Percentiles rank a stretch among this genome's conserved stretches.
These are phyloP conservation scores for Pholiota microspora DNA, from an alignment of 768 basidiomycete species.

Conservation along the genomic window DNA sequence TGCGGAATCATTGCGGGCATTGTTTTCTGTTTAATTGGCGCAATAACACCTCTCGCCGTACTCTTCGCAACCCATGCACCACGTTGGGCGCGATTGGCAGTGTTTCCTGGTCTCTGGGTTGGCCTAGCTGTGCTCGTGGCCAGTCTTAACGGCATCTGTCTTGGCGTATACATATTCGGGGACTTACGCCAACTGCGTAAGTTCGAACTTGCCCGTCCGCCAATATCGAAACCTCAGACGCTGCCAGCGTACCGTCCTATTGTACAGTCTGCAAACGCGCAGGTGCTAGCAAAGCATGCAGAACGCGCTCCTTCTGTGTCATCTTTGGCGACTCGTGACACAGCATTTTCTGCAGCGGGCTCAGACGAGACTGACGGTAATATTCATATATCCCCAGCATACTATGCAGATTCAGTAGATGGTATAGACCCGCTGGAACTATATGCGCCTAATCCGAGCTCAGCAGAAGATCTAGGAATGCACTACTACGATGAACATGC, in stretches of 20 bases:
- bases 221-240: slow-evolving; percentile 51
- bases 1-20: slow-evolving; percentile 69
- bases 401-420: slow-evolving; percentile 36
- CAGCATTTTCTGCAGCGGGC: slow-evolving; percentile 4
- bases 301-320: slow-evolving; percentile 7
- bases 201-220: slow-evolving; percentile 73
- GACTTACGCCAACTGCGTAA: slow-evolving; percentile 76
- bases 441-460: neutral
- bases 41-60: slow-evolving; percentile 43
- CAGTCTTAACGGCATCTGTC: slow-evolving; percentile 70
- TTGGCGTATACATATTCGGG: slow-evolving; percentile 79
- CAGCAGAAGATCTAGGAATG: neutral
- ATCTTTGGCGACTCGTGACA: slow-evolving; percentile 10
- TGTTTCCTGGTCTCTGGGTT: slow-evolving; percentile 69
- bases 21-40: slow-evolving; percentile 45
- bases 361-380: slow-evolving; percentile 16
- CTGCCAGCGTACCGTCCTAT: slow-evolving; percentile 26
- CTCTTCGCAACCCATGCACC: slow-evolving; percentile 46
- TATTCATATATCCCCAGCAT: slow-evolving; percentile 42
- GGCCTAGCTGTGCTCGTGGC: slow-evolving; percentile 61
- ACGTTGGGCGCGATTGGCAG: slow-evolving; percentile 57
- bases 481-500: neutral
- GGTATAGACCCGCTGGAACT: slow-evolving; percentile 9
- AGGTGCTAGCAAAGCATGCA: neutral
- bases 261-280: slow-evolving; percentile 1